Conservation (phyloP, 2,329 filamentous ascomycete species). For the Clonostachys rhizophaga region DNA sequence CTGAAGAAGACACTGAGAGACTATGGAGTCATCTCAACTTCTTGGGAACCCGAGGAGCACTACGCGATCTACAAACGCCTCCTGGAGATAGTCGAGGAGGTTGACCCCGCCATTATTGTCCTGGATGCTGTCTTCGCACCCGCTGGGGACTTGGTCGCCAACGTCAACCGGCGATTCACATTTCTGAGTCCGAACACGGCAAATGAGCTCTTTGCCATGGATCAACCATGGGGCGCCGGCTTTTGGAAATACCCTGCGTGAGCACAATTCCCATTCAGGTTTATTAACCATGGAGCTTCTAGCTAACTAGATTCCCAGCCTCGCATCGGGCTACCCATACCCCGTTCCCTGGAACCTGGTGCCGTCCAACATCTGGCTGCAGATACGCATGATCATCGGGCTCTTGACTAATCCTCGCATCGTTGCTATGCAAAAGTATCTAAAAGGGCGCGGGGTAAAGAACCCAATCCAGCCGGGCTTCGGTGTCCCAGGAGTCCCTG, state of each 20-base stretch:
- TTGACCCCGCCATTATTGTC: slow-evolving; percentile 22
- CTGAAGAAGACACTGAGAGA: slow-evolving; percentile 6
- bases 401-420: slow-evolving; percentile 16
- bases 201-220: slow-evolving; percentile 26
- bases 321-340: slow-evolving; percentile 34
- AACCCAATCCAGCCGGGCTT: slow-evolving; percentile 12
- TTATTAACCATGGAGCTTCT: too few relatives aligned
- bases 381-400: slow-evolving; percentile 18
- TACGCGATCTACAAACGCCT: slow-evolving; percentile 15
- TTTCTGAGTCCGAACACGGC: slow-evolving; percentile 38
- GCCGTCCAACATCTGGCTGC: slow-evolving; percentile 22
- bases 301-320: slow-evolving; percentile 13
- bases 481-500: slow-evolving; percentile 16
- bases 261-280: slow-evolving; percentile 6
- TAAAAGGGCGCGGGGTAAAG: slow-evolving; percentile 9
- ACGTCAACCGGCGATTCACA: slow-evolving; percentile 18
- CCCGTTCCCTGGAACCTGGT: slow-evolving; percentile 33
- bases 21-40: slow-evolving; percentile 11
- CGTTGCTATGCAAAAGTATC: slow-evolving; percentile 10
- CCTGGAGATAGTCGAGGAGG: slow-evolving; percentile 14
- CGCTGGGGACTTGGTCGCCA: slow-evolving; percentile 12
- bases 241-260: slow-evolving; percentile 34
- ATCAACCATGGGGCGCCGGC: slow-evolving; percentile 28
- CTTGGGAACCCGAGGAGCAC: slow-evolving; percentile 22
- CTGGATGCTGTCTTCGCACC: slow-evolving; percentile 22